phyloP scores from a whole-genome alignment of 2,329 filamentous ascomycete species.

The Colletotrichum orchidophilum region DNA sequence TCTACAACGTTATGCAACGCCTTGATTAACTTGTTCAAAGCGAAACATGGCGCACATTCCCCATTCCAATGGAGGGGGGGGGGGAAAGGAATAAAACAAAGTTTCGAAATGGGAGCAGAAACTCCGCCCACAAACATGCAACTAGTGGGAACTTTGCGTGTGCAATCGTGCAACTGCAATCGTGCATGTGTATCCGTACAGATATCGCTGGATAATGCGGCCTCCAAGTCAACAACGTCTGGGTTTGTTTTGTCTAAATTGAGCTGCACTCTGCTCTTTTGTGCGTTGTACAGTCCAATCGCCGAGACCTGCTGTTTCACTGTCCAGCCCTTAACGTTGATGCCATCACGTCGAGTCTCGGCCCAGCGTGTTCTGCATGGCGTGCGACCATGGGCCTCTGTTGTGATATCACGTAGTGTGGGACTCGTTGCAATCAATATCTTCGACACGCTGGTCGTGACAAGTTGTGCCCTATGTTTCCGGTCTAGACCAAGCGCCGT shows the following conservation, averaged over 20 bases:
- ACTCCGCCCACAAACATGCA: neutral
- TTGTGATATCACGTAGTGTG: neutral
- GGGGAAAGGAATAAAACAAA: neutral
- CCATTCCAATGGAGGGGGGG: neutral
- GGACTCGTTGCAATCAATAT: neutral
- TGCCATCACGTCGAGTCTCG: neutral
- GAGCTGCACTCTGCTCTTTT: neutral
- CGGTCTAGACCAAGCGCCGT: neutral
- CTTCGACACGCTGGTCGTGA: neutral
- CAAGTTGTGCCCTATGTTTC: neutral
- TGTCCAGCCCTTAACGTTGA: neutral
- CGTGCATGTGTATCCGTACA: neutral
- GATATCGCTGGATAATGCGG: too few species aligned
- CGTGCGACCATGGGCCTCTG: neutral
- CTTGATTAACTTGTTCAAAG: neutral
- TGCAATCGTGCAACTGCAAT: neutral
- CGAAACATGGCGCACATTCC: neutral
- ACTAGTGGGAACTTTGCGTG: neutral
- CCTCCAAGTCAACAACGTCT: neutral
- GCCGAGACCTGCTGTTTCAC: slow-evolving; percentile 25
- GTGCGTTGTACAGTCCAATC: neutral
- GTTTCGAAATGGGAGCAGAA: neutral
- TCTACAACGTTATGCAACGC: slow-evolving; percentile 12
- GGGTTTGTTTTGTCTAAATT: neutral
- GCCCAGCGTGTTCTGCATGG: neutral